Base-by-base conservation (phyloP, 1,139 yeast species). In the Wickerhamomyces sp. region DNA sequence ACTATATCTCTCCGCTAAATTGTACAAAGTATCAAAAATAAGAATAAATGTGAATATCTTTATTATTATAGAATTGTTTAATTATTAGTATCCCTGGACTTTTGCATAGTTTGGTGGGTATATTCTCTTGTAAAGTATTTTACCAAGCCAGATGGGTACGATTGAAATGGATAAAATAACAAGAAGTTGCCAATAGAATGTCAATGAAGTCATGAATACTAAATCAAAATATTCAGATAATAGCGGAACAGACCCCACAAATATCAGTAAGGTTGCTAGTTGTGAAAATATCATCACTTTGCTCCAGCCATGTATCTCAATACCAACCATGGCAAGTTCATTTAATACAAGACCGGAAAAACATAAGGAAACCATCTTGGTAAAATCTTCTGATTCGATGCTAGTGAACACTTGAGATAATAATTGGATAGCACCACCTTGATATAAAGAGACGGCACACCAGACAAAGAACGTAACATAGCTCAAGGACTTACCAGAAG, bases 41-140 rank as follows among this genome's bases (percentile, higher is more conserved):
- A n/a, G n/a, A n/a, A n/a, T n/a, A n/a, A n/a, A n/a, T n/a, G 13
- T 24, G 27, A 12, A 24, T 12, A 24, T 24, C 10, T 24, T 24
- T 14, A 24, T 24, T 24, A 8, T 10, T 7, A 8, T 7, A 10
- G 13, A 24, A 12, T 10, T 13, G 13, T 7, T 5, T 30, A 13
- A 15, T 5, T 34, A 21, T 44, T 46, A 63, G 29, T 64, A 79
- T 47, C 82, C 94, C 60, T 87, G 97, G 36, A 92, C 97, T 59
- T 92, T 92, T n/a, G 97, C 97, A 61, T 94, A 92, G 58, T 86
- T 89, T 30, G 98, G 98, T 8, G 98, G 98, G 49, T 89, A 77
- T 42, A 94, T 62, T 49, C 71, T 78, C 46, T 96, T 73, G 55
- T 82, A 78, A 21, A 90, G 65, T 7, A 86, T 72, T 59, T 86